Conservation (phyloP, 1,139 yeast genomes). For the Diutina siamensis region DNA sequence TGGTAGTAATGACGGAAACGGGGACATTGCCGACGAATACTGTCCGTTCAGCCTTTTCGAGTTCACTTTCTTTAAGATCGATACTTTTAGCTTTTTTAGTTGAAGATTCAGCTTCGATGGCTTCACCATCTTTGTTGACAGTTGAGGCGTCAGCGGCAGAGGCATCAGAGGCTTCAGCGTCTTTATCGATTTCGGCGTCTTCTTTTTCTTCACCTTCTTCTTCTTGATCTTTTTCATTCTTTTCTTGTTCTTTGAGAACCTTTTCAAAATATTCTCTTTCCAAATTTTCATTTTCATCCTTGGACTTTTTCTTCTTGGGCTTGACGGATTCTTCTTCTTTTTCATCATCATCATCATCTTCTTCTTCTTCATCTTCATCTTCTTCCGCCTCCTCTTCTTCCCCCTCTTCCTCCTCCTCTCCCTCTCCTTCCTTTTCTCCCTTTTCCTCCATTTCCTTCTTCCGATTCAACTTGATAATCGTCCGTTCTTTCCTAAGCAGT, state of each 20-base stretch:
- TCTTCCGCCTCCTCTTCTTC: slow-evolving; percentile 10
- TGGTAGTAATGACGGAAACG: slow-evolving; percentile 44
- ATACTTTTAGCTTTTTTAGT: slow-evolving; percentile 24
- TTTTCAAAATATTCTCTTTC: slow-evolving; percentile 3
- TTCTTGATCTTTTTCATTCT: slow-evolving; percentile 9
- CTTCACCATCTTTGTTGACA: slow-evolving; percentile 9
- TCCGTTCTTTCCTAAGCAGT: not conserved
- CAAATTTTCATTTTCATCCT: slow-evolving; percentile 12
- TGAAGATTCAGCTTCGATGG: slow-evolving; percentile 8
- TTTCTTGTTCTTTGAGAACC: slow-evolving; percentile 10
- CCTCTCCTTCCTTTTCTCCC: slow-evolving; percentile 9
- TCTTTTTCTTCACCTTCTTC: slow-evolving; percentile 7
- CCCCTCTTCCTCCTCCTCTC: slow-evolving; percentile 10
- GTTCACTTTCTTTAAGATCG: slow-evolving; percentile 54
- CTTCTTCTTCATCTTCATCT: not conserved
- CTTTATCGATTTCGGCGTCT: slow-evolving; percentile 8
- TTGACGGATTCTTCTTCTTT: slow-evolving; percentile 10
- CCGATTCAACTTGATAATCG: not conserved
- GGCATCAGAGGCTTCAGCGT: slow-evolving; percentile 10
- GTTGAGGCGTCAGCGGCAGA: slow-evolving; percentile 10
- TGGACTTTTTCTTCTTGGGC: slow-evolving; percentile 36
- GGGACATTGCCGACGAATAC: slow-evolving; percentile 84
- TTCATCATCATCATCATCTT: slow-evolving; percentile 10
- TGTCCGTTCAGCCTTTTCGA: slow-evolving; percentile 80
- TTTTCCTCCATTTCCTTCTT: slow-evolving; percentile 9